Evolutionary conservation across 2,329 filamentous ascomycete species (phyloP), one percentile per base, ranked within the genome.

Genomic region (Neofusicoccum laricinum): DNA sequence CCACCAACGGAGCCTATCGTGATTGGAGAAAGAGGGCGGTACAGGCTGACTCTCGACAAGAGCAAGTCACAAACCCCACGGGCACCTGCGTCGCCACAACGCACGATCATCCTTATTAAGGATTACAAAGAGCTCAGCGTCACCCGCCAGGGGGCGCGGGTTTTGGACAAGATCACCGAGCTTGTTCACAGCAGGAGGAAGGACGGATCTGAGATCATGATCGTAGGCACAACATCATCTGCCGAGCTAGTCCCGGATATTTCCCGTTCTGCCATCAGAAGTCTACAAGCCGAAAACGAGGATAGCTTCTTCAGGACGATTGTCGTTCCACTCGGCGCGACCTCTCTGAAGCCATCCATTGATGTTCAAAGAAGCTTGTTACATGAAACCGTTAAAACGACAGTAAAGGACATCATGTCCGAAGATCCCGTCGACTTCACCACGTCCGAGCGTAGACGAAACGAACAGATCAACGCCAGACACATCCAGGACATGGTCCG

Each of bases 91-190:
- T 8, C 34, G 15, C 46, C 36, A 12, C 43, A 43, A 40, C 55
- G 58, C 25, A 82, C 93, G 7, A 88, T 98, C 65, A 82, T 96
- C 43, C 92, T 92, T 69, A 79, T 97, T 12, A 86, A 90, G 72
- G 92, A 98, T 73, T 90, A 92, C 71, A 87, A 90, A 61, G 91
- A 96, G 67, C 82, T 99, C 8, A 86, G 84, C 69, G 85, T 85
- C 71, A 88, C 90, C 0, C 75, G 84, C 5, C 87, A 92, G 65
- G 92, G 92, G 11, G 82, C 85, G 1, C 83, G 85, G 21, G 85
- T 98, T 36, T 78, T 97, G 7, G 80, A 82, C 45, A 87, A 89
- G 65, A 79, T 99, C 12, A 87, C 91, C 61, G 84, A 86, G 53
- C 81, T 90, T 6, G 86, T 96, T 30, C 89, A 93, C 70, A 85